Evolutionary conservation across 352 stramenopile species (phyloP), one percentile per base, ranked within the genome.

Genomic region (Pythium volutum): DNA sequence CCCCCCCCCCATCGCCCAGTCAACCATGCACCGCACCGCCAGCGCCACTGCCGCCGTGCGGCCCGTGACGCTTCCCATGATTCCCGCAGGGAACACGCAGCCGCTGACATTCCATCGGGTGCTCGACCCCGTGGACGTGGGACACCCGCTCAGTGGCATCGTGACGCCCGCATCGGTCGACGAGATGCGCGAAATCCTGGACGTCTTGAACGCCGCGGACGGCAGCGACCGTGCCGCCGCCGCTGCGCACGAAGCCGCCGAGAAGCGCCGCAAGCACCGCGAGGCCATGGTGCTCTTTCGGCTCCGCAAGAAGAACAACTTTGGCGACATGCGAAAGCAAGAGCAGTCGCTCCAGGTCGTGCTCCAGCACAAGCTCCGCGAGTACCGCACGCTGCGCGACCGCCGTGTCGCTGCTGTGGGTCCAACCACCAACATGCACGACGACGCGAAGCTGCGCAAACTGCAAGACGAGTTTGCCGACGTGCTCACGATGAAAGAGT

Each of bases 271-370:
- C 29, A 66, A 67, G 43, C 65, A 71, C 29, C 58, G 65, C 22
- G 65, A 71, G 26, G 59, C 59, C 22, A 71, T 71, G 65, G 56
- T 66, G 59, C 58, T 62, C 7, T 71, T 66, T 34, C 59, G 65
- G 20, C 34, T 67, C 6, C 34, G 42, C 23, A 71, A 71, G 48
- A 66, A 66, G 27, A 55, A 39, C 25, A 62, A 59, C 52, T 66
- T 71, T 47, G 51, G 48, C 6, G 57, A 64, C 52, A 64, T 71
- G 55, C 42, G 55, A 23, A 66, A 66, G 41, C 39, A 71, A 45
- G 57, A 71, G 25, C 57, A 64, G 38, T 52, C 34, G 36, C 64
- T 71, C 15, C 64, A 62, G 20, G 64, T 63, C 12, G 53, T 66
- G 26, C 41, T 67, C 31, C 64, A 71, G 43, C 34, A 15, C 45